Base-by-base conservation (phyloP, 768 basidiomycete species). In the Epithele typhae region DNA sequence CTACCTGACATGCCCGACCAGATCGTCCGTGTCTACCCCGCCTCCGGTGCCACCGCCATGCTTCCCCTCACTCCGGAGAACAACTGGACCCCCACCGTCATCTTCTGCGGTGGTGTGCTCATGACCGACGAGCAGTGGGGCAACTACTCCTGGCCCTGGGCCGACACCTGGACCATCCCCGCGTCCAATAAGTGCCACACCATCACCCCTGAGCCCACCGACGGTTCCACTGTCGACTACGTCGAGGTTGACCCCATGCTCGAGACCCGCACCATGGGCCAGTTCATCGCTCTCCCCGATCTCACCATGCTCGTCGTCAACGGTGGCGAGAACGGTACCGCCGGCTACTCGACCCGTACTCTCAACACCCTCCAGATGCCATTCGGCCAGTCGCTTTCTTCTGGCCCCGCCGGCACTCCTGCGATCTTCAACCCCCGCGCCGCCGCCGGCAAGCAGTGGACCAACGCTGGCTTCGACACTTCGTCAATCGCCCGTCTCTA, bases 61-160 rank as follows among this genome's bases (percentile, higher is more conserved):
- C 76, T 98, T 0, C 94, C 94, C 6, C 75, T 98, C 15, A 94
- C 89, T 1, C 86, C 88, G 4, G 84, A 75, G 21, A 96, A 95
- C 69, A 85, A 89, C 61, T 98, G 89, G 63, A 79, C 75, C 0
- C 89, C 86, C 0, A 90, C 91, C 0, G 62, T 96, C 36, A 58
- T 98, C 36, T 94, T 97, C 68, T 98, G 94, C 54, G 94, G 94
- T 40, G 95, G 95, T 22, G 78, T 80, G 8, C 74, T 86, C 62
- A 84, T 95, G 77, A 71, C 82, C 3, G 82, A 80, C 14, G 70
- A 73, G 7, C 71, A 70, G 37, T 95, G 82, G 70, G 91, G 91
- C 40, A 77, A 90, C 64, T 92, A 91, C 59, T 72, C 80, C 2
- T 78, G 67, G 62, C 87, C 90, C 5, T 75, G 70, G 51, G 79